Conservation (phyloP, 139 green algal genomes). For the Helicosporidium sp. region DNA sequence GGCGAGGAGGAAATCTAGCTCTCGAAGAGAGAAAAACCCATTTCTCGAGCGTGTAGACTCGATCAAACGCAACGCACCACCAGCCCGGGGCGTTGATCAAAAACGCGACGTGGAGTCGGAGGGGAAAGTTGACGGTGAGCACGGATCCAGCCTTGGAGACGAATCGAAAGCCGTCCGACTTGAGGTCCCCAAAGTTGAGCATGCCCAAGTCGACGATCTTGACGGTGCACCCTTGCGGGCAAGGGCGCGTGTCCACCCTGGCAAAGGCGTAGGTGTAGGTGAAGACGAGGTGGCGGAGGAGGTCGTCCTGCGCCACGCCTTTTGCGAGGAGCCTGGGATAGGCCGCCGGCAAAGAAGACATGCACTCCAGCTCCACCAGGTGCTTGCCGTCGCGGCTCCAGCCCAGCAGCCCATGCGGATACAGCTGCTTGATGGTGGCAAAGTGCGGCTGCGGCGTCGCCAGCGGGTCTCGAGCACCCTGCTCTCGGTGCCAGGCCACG, state of each 20-base stretch:
- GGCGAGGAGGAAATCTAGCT: too few relatives aligned
- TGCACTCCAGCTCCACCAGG: slow-evolving; percentile 1
- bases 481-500: background rate
- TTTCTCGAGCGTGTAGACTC: too few relatives aligned
- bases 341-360: background rate
- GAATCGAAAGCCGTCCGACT: slow-evolving; percentile 6
- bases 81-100: slow-evolving; percentile 15
- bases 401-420: slow-evolving; percentile 9
- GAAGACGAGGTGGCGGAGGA: slow-evolving; percentile 13
- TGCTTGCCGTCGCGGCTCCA: slow-evolving; percentile 10
- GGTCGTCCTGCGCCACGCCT: slow-evolving; percentile 8
- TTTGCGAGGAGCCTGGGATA: background rate
- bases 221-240: slow-evolving; percentile 4
- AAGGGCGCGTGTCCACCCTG: slow-evolving; percentile 3
- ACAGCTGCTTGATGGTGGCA: slow-evolving; percentile 7
- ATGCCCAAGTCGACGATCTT: slow-evolving; percentile 13
- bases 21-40: too few relatives aligned
- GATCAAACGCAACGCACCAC: slow-evolving; percentile 10
- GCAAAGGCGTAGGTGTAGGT: slow-evolving; percentile 9
- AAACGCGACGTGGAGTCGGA: slow-evolving; percentile 16
- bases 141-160: slow-evolving; percentile 8
- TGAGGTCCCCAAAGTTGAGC: slow-evolving; percentile 7
- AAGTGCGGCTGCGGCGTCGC: slow-evolving; percentile 2
- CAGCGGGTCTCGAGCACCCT: background rate
- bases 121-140: slow-evolving; percentile 14